These are phyloP conservation scores for Coffea eugenioides DNA, from an alignment of 257 asterid genomes.

Conservation along the genomic window DNA sequence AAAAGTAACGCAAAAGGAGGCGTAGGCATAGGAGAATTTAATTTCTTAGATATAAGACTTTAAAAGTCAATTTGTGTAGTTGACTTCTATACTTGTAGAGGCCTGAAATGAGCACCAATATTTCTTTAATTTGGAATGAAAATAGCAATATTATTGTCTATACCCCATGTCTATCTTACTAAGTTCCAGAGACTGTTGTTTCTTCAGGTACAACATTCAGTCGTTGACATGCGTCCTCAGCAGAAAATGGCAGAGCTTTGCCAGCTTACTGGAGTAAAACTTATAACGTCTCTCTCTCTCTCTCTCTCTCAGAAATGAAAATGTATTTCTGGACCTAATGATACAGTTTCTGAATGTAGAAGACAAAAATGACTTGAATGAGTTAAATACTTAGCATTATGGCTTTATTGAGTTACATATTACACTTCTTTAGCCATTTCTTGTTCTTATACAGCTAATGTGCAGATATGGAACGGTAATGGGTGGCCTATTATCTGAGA, in stretches of 20 bases:
- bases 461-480: slow-evolving; percentile 95
- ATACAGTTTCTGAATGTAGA: background rate
- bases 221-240: slow-evolving; percentile 99
- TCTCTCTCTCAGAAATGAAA: background rate
- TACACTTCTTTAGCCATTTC: background rate
- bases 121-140: too few species aligned
- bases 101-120: too few species aligned
- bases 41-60: too few species aligned
- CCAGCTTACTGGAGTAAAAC: slow-evolving; percentile 82
- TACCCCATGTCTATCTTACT: too few species aligned
- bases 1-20: too few species aligned
- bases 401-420: slow-evolving; percentile 6
- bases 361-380: too few species aligned
- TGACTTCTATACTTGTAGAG: too few species aligned
- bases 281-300: slow-evolving; percentile 60
- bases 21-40: too few species aligned
- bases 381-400: background rate
- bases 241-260: slow-evolving; percentile 97
- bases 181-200: slow-evolving; percentile 4
- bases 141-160: too few species aligned
- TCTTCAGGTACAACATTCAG: slow-evolving; percentile 92
- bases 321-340: background rate
- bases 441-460: slow-evolving; percentile 18
- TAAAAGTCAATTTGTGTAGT: too few species aligned
- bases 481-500: slow-evolving; percentile 96